phyloP scores from a whole-genome alignment of 2,329 filamentous ascomycete genomes.

The Cadophora malorum region DNA sequence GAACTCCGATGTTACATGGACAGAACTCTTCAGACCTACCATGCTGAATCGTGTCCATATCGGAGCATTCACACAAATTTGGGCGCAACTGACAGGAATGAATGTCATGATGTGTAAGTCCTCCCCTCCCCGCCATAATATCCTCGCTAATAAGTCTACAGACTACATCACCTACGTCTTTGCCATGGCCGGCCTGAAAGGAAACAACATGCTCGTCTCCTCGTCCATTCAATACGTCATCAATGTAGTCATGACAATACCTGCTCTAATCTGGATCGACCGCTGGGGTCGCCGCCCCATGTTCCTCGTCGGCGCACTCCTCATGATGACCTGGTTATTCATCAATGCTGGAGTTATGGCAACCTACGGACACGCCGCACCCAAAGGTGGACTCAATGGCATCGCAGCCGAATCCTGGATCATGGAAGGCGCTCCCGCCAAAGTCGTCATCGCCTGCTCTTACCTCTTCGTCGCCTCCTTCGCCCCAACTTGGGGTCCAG shows the following conservation, averaged over 20 bases:
- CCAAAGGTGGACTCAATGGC: conserved; percentile 44
- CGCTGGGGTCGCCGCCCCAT: conserved; percentile 75
- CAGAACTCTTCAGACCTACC: conserved; percentile 73
- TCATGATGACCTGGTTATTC: conserved; percentile 50
- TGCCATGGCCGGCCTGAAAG: conserved; percentile 70
- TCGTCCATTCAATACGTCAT: conserved; percentile 78
- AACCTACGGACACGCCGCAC: conserved; percentile 48
- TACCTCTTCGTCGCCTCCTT: conserved; percentile 67
- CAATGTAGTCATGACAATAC: conserved; percentile 80
- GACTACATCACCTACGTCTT: conserved; percentile 63
- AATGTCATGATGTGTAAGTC: conserved; percentile 77
- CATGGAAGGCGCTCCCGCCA: conserved; percentile 56
- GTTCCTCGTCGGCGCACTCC: conserved; percentile 61
- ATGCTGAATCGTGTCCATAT: conserved; percentile 78
- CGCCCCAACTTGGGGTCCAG: conserved; percentile 58
- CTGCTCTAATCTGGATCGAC: conserved; percentile 77
- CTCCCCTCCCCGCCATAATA: too few relatives aligned
- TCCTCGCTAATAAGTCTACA: conserved; percentile 49
- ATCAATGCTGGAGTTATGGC: conserved; percentile 55
- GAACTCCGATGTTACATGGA: conserved; percentile 72
- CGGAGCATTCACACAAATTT: conserved; percentile 76
- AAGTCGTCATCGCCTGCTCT: conserved; percentile 68
- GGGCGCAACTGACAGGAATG: conserved; percentile 79
- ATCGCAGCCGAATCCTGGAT: conserved; percentile 53
- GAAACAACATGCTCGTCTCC: conserved; percentile 63